Conservation (phyloP, 108 stramenopile species). For the Cyclotella sp. region DNA sequence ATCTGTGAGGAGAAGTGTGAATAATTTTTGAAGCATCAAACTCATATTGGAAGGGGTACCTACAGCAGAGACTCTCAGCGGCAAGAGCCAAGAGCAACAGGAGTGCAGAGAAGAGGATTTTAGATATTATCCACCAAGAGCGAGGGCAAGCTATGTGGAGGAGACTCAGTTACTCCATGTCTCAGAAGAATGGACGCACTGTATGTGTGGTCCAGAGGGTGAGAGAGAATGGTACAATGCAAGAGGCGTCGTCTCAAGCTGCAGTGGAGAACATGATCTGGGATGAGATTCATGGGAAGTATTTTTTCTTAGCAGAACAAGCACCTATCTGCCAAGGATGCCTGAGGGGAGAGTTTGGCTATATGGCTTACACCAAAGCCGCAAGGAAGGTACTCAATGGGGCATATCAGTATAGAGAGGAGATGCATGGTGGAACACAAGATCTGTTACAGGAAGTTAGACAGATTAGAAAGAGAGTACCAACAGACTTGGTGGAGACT, state of each 20-base stretch:
- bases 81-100: slow-evolving; percentile 7
- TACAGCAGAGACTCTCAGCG: slow-evolving; percentile 1
- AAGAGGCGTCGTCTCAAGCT: neutral
- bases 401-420: no score
- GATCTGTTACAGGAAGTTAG: neutral
- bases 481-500: neutral
- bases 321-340: no score
- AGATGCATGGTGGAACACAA: neutral
- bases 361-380: no score
- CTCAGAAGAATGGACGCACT: neutral
- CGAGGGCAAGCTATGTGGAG: slow-evolving; percentile 21
- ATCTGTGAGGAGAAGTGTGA: slow-evolving; percentile 20
- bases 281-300: no score
- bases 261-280: neutral
- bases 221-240: neutral
- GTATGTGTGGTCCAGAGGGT: slow-evolving; percentile 9
- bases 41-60: slow-evolving; percentile 8
- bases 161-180: slow-evolving; percentile 6
- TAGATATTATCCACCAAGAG: slow-evolving; percentile 28
- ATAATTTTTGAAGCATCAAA: slow-evolving; percentile 13
- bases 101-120: slow-evolving; percentile 13
- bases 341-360: no score
- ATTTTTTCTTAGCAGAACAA: no score
- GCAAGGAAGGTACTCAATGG: neutral
- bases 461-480: neutral